These are phyloP conservation scores for Pouteria campechiana DNA, from an alignment of 179 eudicot genomes.

Conservation along the genomic window DNA sequence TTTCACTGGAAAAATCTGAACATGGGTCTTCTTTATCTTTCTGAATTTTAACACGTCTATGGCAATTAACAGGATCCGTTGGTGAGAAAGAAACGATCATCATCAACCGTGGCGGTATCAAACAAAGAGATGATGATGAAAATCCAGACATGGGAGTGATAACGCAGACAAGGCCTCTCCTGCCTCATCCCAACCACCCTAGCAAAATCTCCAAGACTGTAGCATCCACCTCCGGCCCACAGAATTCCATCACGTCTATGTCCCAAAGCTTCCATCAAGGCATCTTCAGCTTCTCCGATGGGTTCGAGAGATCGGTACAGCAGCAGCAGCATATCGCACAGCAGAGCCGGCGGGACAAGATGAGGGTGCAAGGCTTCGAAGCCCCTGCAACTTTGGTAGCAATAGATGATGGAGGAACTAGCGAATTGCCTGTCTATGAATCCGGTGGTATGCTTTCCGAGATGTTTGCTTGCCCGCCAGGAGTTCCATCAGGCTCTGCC, in stretches of 20 bases:
- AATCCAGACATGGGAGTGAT: constrained; percentile 33
- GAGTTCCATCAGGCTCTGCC: constrained; percentile 14
- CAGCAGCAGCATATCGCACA: constrained; percentile 17
- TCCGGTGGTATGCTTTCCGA: constrained; percentile 75
- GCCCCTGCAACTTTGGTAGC: constrained; percentile 13
- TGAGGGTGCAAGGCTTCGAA: constrained; percentile 32
- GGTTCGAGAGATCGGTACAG: constrained; percentile 33
- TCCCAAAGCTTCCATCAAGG: constrained; percentile 52
- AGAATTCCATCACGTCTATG: constrained; percentile 39
- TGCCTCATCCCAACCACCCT: constrained; percentile 4
- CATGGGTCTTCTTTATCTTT: neutral
- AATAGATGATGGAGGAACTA: constrained; percentile 13
- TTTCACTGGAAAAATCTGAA: no score
- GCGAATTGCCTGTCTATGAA: constrained; percentile 29
- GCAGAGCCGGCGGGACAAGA: constrained; percentile 58
- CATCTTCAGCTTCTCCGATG: constrained; percentile 50
- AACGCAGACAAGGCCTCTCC: constrained; percentile 4
- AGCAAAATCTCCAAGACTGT: no score
- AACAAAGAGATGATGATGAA: constrained; percentile 11
- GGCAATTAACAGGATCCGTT: no score
- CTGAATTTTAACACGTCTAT: neutral
- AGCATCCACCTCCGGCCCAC: no score
- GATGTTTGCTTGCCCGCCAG: constrained; percentile 69
- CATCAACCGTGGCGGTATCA: no score
- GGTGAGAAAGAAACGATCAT: no score